Evolutionary conservation across 768 basidiomycete genomes (phyloP).

Genomic region (Goffeauzyma gilvescens): DNA sequence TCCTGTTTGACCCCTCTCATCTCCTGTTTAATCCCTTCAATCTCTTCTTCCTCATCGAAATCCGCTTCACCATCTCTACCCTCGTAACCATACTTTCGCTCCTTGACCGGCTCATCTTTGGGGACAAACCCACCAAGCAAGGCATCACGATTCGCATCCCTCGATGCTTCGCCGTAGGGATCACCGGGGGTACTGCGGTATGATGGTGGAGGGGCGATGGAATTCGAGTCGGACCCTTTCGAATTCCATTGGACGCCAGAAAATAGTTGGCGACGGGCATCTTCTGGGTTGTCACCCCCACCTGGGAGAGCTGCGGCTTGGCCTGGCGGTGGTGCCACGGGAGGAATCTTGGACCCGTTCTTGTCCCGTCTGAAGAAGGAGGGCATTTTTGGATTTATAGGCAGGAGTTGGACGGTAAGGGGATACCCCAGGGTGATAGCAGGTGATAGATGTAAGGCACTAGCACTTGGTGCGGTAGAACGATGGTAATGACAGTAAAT

Average conservation of each 20-base stretch:
- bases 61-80: constrained; percentile 42
- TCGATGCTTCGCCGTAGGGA: constrained; percentile 20
- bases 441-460: no score
- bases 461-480: no score
- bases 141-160: constrained; percentile 25
- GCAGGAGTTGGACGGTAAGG: no score
- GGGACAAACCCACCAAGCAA: constrained; percentile 28
- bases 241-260: no score
- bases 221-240: constrained; percentile 24
- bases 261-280: constrained; percentile 19
- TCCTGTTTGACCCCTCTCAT: constrained; percentile 80
- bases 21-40: constrained; percentile 88
- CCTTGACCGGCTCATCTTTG: constrained; percentile 13
- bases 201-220: constrained; percentile 1
- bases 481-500: no score
- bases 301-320: constrained; percentile 5
- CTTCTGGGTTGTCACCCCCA: constrained; percentile 1
- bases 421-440: no score
- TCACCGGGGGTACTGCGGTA: constrained; percentile 11
- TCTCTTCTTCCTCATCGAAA: constrained; percentile 34
- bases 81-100: constrained; percentile 25
- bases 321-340: constrained; percentile 19
- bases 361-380: constrained; percentile 18
- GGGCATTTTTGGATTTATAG: no score
- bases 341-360: constrained; percentile 26